Conservation (phyloP, 2,329 filamentous ascomycete genomes). For the Pseudogymnoascus sp. region DNA sequence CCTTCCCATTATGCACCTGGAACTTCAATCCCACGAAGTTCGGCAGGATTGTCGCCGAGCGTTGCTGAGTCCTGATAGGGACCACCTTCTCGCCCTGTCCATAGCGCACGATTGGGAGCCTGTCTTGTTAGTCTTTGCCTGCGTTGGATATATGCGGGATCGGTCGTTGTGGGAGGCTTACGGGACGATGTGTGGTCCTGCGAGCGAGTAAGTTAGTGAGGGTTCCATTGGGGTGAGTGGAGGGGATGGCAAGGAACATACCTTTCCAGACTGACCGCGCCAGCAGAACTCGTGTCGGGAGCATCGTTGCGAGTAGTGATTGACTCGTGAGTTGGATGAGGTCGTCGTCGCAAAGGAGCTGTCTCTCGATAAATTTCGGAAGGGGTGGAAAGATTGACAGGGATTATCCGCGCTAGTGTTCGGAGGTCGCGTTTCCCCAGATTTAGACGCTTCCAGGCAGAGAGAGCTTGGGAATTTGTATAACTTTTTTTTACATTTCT, state of each 20-base stretch:
- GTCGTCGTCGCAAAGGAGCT: slow-evolving; percentile 2
- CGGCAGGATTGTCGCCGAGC: slow-evolving; percentile 62
- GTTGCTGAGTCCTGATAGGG: slow-evolving; percentile 61
- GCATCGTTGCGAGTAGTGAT: slow-evolving; percentile 37
- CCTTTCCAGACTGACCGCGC: slow-evolving; percentile 69
- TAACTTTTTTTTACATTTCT: neutral
- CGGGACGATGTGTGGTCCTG: slow-evolving; percentile 65
- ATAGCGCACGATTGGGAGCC: slow-evolving; percentile 41
- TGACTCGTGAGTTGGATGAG: slow-evolving; percentile 4
- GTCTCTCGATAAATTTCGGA: slow-evolving; percentile 1
- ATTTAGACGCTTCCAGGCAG: slow-evolving; percentile 1
- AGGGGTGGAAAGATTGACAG: slow-evolving; percentile 7
- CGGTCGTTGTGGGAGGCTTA: slow-evolving; percentile 34
- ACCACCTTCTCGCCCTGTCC: slow-evolving; percentile 45
- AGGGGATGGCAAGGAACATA: slow-evolving; percentile 26
- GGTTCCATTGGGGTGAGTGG: slow-evolving; percentile 8
- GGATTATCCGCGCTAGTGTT: slow-evolving; percentile 6
- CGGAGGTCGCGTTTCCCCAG: slow-evolving; percentile 13
- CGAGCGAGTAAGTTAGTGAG: slow-evolving; percentile 19
- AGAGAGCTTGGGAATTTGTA: neutral
- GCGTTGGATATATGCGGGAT: slow-evolving; percentile 15
- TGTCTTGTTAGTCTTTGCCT: slow-evolving; percentile 34
- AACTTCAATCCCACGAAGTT: slow-evolving; percentile 65
- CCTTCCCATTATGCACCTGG: slow-evolving; percentile 65
- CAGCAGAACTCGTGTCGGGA: slow-evolving; percentile 48